Evolutionary conservation across 176 grass and related monocot genomes (phyloP), one percentile per base, ranked within the genome.

Genomic region (Zizania latifolia): DNA sequence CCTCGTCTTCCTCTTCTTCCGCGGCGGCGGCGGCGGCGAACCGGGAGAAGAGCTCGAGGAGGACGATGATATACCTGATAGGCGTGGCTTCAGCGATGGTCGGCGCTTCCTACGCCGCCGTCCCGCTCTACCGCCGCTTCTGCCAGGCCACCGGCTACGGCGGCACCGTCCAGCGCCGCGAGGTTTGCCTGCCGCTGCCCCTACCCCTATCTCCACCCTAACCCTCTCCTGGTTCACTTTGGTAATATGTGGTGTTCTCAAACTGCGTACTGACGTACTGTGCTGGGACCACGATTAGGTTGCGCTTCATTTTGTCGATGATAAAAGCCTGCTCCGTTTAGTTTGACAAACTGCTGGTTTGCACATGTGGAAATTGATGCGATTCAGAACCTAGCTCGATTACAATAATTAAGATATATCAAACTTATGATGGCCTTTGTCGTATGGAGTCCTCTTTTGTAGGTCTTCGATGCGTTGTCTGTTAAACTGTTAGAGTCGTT

Each of bases 61-160:
- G 88, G 51, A 99, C 81, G 7, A 57, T 99, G 27, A 41, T 60
- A 0, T 99, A 90, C 84, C 91, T 99, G 4, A 40, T 99, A 32
- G 87, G 85, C 41, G 41, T 99, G 23, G 89, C 71, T 5, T 79
- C 37, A 28, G 86, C 89, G 11, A 99, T 99, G 95, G 95, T 99
- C 36, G 95, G 95, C 60, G 95, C 95, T 29, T 90, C 95, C 43
- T 99, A 99, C 68, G 91, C 95, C 0, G 86, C 95, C 27, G 95
- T 99, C 22, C 91, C 95, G 21, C 64, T 99, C 5, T 99, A 90
- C 75, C 91, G 82, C 13, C 91, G 91, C 21, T 94, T 99, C 70
- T 99, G 95, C 72, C 95, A 99, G 69, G 86, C 82, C 16, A 99
- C 95, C 1, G 89, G 95, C 13, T 92, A 88, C 31, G 86, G 82